Conservation (phyloP, 1,284 basidiomycete genomes). For the Cryptococcus maquisensis region DNA sequence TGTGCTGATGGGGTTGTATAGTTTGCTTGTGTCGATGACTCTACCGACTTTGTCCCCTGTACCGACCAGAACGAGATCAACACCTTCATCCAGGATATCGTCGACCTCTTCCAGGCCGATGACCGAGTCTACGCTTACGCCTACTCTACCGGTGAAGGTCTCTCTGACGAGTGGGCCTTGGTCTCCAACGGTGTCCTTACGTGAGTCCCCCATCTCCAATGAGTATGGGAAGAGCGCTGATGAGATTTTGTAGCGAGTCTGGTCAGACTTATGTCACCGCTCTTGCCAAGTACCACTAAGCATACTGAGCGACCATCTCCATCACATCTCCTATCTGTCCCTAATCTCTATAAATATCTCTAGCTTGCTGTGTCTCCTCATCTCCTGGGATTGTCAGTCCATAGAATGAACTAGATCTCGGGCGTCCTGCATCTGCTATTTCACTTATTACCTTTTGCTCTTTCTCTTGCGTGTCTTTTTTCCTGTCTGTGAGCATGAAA, state of each 20-base stretch:
- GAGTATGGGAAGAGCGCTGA: background rate
- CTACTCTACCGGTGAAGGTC: slow-evolving; percentile 33
- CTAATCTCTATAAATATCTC: background rate
- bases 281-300: slow-evolving; percentile 40
- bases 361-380: no score
- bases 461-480: no score
- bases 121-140: slow-evolving; percentile 40
- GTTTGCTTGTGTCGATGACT: slow-evolving; percentile 47
- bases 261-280: slow-evolving; percentile 45
- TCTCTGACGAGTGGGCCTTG: slow-evolving; percentile 38
- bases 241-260: slow-evolving; percentile 20
- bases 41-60: slow-evolving; percentile 36
- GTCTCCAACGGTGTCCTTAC: slow-evolving; percentile 32
- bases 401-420: no score
- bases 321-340: background rate
- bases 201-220: slow-evolving; percentile 14
- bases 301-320: background rate
- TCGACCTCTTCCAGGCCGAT: slow-evolving; percentile 44
- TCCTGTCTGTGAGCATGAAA: no score
- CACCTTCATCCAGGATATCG: slow-evolving; percentile 43
- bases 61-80: slow-evolving; percentile 42
- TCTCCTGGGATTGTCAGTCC: no score
- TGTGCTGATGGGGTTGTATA: no score
- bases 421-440: no score
- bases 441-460: no score